Evolutionary conservation across 2,329 filamentous ascomycete species (phyloP).

Genomic region (Phialemoniopsis sp.): DNA sequence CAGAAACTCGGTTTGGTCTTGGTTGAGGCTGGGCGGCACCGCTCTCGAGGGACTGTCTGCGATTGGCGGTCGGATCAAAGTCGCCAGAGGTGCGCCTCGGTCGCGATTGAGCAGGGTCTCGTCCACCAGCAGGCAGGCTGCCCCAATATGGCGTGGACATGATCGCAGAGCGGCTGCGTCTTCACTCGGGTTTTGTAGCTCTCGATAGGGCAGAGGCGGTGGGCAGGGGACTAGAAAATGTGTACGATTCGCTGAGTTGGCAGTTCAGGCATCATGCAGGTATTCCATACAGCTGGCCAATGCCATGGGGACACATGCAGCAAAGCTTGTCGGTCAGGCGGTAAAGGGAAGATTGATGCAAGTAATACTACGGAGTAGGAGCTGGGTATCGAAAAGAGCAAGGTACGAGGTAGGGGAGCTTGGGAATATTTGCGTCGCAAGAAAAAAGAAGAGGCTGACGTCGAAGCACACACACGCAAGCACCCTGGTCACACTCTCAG

Average conservation of each 20-base stretch:
- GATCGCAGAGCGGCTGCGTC: slow-evolving; percentile 12
- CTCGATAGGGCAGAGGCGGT: slow-evolving; percentile 12
- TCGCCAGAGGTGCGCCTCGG: slow-evolving; percentile 33
- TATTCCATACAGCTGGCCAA: slow-evolving; percentile 29
- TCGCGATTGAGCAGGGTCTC: slow-evolving; percentile 26
- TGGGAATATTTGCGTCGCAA: too few relatives aligned
- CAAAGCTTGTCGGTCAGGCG: too few relatives aligned
- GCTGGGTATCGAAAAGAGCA: too few relatives aligned
- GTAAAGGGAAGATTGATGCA: too few relatives aligned
- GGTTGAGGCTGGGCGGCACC: slow-evolving; percentile 29
- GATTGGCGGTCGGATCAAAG: slow-evolving; percentile 20
- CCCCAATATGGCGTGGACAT: slow-evolving; percentile 56
- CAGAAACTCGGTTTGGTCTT: slow-evolving; percentile 47
- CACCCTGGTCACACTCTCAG: too few relatives aligned
- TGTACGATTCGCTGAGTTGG: slow-evolving; percentile 2
- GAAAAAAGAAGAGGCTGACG: too few relatives aligned
- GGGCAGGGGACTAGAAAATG: slow-evolving; percentile 13
- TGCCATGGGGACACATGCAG: slow-evolving; percentile 38
- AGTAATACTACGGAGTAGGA: too few relatives aligned
- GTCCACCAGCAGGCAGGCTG: slow-evolving; percentile 44
- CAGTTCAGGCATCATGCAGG: slow-evolving; percentile 9
- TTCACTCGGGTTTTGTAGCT: slow-evolving; percentile 6
- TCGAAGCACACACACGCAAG: too few relatives aligned
- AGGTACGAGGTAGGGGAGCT: too few relatives aligned
- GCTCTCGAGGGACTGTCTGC: slow-evolving; percentile 25